phyloP scores from a whole-genome alignment of 2,329 filamentous ascomycete genomes.

The Claviceps citrina region DNA sequence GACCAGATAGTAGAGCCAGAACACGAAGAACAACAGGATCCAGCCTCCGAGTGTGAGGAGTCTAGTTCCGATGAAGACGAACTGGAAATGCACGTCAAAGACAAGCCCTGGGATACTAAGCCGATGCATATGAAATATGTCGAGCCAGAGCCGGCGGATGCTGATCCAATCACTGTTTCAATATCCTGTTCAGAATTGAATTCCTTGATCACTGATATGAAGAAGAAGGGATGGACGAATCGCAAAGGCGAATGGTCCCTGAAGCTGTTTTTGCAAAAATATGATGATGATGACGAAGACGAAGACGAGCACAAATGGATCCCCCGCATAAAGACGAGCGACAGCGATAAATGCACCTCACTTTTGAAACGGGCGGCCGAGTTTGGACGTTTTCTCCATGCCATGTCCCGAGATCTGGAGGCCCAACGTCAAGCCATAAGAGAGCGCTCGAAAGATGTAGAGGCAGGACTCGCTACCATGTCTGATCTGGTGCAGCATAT shows the following conservation, averaged over 20 bases:
- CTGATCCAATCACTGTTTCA: background rate
- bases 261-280: too few species aligned
- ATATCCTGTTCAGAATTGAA: constrained; percentile 1
- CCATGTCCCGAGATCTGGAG: constrained; percentile 1
- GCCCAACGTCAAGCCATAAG: background rate
- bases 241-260: constrained; percentile 1
- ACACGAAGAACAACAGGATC: background rate
- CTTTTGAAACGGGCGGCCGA: background rate
- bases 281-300: background rate
- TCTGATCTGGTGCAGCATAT: background rate
- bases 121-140: constrained; percentile 2
- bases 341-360: background rate
- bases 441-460: background rate
- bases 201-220: background rate
- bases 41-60: background rate
- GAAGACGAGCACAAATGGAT: background rate
- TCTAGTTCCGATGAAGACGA: background rate
- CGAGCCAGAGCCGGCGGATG: constrained; percentile 2
- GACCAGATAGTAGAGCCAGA: background rate
- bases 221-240: constrained; percentile 2
- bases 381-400: background rate
- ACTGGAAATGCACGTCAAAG: background rate
- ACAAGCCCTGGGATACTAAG: background rate
- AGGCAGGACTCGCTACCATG: background rate
- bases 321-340: background rate